Evolutionary conservation across 176 grass and related monocot species (phyloP), one percentile per base, ranked within the genome.

Genomic region (Bothriochloa decipiens): DNA sequence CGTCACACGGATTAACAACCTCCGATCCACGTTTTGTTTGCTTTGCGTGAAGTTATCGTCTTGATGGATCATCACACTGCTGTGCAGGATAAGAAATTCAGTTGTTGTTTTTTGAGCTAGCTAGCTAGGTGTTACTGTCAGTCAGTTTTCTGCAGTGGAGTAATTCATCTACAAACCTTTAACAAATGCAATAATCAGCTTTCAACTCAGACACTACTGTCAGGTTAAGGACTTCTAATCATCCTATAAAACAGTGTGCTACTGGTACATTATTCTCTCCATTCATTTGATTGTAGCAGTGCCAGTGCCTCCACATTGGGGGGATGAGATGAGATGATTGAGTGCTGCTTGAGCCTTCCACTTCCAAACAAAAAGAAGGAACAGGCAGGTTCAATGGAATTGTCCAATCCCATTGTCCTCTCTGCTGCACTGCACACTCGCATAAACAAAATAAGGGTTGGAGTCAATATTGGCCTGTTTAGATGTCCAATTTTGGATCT

Each of bases 321-420:
- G 45, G 67, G 47, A 11, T 23, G 58, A 25, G 25, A 25, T 25
- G 22, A 20, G 75, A 80, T 70, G 81, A 86, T 75, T 83, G 75
- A 68, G 52, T 40, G 81, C 84, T 87, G 84, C 74, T 79, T 79
- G 14, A 49, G 62, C 4, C 6, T 55, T 67, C 87, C 87, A 87
- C 75, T 69, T 84, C 76, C 89, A 87, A 87, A 91, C 89, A 91
- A 84, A 84, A 84, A 84, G 85, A 91, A 84, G 85, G 43, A 84
- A 87, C 89, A 91, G 43, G 75, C 49, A 91, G 64, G 70, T 84
- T 80, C 89, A 91, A 87, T 76, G 70, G 60, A 83, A 87, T 41
- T 84, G 85, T 84, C 89, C 82, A 87, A 64, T 70, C 68, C 70
- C 77, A 41, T 70, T 91, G 89, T 91, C 89, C 70, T 87, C 70